Evolutionary conservation across 768 basidiomycete species (phyloP), one percentile per base, ranked within the genome.

Genomic region (Fibroporia radiculosa): DNA sequence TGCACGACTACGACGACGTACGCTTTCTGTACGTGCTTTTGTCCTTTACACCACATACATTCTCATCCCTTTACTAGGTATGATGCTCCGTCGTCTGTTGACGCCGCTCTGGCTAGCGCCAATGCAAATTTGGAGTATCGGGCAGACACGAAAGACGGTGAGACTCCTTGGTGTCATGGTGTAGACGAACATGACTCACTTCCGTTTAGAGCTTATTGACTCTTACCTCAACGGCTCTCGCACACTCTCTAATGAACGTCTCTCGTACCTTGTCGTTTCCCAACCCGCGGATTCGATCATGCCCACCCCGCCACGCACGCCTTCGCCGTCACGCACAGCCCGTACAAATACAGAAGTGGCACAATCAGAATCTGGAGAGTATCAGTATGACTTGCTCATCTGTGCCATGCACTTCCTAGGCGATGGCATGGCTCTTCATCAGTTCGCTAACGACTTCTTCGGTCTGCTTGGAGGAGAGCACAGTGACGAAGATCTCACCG

Each of bases 361-460:
- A 1, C 53, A 41, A 40, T 11, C 40, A 22, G 22, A 48, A 20
- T 22, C 38, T 23, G 26, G 42, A 45, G 53, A 44, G 37, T 60
- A 43, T 25, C 61, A 74, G 42, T 80, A 71, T 55, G 77, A 90
- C 56, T 62, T 90, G 43, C 65, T 87, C 49, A 73, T 93, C 38
- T 82, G 81, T 51, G 80, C 84, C 3, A 77, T 84, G 6, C 90
- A 93, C 59, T 91, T 83, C 61, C 61, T 91, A 37, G 88, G 87
- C 16, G 90, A 93, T 58, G 90, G 90, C 18, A 89, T 90, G 81
- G 84, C 87, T 1, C 70, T 91, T 14, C 87, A 91, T 62, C 72
- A 76, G 48, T 84, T 83, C 49, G 85, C 84, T 20, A 87, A 88
- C 59, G 84, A 90, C 52, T 80, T 91, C 57, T 83, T 90, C 58